Evolutionary conservation across 345 rosid genomes (phyloP), one percentile per base, ranked within the genome.

Genomic region (Reutealis trisperma): DNA sequence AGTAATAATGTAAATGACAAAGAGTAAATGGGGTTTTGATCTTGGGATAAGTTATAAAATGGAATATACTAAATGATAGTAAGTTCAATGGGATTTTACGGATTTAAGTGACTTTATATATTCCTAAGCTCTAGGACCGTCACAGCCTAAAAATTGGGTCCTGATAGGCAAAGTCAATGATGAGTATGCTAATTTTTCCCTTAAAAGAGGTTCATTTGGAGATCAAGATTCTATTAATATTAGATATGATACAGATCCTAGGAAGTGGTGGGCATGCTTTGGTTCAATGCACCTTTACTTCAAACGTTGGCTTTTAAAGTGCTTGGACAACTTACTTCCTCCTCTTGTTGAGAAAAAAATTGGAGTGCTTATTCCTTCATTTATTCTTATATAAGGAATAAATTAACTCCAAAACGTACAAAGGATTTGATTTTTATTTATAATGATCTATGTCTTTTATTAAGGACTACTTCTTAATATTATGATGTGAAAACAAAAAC

Each of bases 271-370:
- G 34, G 8, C 66, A 25, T 62, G 66, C 27, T 62, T 10, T 62
- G 66, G 66, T 62, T 62, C 66, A 62, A 25, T 62, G 66, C 41
- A 27, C 66, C 66, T 62, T 62, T 62, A 30, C 66, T 62, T 11
- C 66, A 62, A 62, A 42, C 3, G 45, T 42, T 42, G 3, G 45
- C 45, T 42, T 42, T 42, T 42, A 42, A 7, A 42, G 45, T 27
- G 37, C 66, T 62, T 62, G 66, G 66, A 30, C 41, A 62, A 25
- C 34, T 41, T 42, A 25, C 4, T 25, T 62, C 66, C 2, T 62
- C 66, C 66, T 62, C 18, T 62, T 62, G 16, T 25, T 6, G 18
- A 25, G 41, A 62, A 62, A 24, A 41, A 10, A 62, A 62, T 62
- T 62, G 41, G 18, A 62, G 19, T 62, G 27, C 66, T 5, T 62